Base-by-base conservation (phyloP, 331 rosid genomes). In the Quercus lobata region DNA sequence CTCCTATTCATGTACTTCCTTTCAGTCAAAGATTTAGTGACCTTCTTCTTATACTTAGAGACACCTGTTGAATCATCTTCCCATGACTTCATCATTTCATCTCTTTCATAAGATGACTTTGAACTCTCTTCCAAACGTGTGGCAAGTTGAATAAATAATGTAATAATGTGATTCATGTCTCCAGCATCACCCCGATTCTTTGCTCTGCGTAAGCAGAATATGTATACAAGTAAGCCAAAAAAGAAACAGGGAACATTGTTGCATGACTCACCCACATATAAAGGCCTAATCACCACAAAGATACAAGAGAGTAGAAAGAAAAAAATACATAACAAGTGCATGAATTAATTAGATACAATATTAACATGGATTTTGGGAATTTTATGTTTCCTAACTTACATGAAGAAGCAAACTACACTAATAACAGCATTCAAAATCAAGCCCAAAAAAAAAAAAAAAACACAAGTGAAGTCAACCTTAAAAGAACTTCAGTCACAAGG, bases 181-280 rank as follows among this genome's bases (percentile, higher is more conserved):
- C 92, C 86, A 77, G 82, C 85, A 86, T 92, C 99, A 83, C 94
- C 90, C 72, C 94, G 86, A 81, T 86, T 92, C 86, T 93, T 96
- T 46, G 89, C 90, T 84, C 99, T 96, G 90, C 72, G 75, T 79
- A 70, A 76, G 72, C 75, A 75, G 58, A 82, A 63, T 18, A 75
- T 35, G 76, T 7, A 49, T 24, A 49, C 24, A 19, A 41, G 5
- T 35, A 25, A 19, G 22, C 76, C 55, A 49, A 79, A 44, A 80
- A 57, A 75, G 63, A 41, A 24, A 70, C 37, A 65, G 58, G 66
- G 62, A 16, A 76, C 70, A 24, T 58, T 53, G 19, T 69, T 34
- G 17, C 44, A 75, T 69, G 76, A 81, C 74, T 85, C 74, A 44
- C 49, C 8, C 57, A 3, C 35, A 2, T 25, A 71, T 15, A 24